Conservation (phyloP, 306 rosid species). For the Astragalus glycyphyllos region DNA sequence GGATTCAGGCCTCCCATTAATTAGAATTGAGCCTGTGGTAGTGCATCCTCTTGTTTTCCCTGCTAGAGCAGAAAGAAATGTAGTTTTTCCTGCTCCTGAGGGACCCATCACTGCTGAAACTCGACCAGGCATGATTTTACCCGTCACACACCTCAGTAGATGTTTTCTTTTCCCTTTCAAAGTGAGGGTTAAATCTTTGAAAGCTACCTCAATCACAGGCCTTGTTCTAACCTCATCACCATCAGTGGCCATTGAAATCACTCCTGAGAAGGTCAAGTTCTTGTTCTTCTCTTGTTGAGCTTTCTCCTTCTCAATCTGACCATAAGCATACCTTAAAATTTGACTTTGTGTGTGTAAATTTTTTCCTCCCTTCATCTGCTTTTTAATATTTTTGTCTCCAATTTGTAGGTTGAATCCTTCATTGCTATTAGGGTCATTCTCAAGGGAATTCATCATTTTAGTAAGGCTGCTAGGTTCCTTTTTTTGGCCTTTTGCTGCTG, state of each 20-base stretch:
- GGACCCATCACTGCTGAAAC: slow-evolving; percentile 95
- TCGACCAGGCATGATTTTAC: slow-evolving; percentile 80
- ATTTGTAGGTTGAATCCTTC: slow-evolving; percentile 73
- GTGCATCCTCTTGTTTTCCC: slow-evolving; percentile 81
- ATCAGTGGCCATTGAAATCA: slow-evolving; percentile 77
- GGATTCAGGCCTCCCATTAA: slow-evolving; percentile 74
- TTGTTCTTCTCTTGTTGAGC: slow-evolving; percentile 75
- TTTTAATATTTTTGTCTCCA: slow-evolving; percentile 74
- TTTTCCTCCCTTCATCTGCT: slow-evolving; percentile 62
- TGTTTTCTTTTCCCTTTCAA: slow-evolving; percentile 70
- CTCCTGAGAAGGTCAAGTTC: slow-evolving; percentile 77
- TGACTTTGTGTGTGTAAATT: slow-evolving; percentile 73
- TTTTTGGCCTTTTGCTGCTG: slow-evolving; percentile 48
- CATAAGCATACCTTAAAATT: slow-evolving; percentile 85
- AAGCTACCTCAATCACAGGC: slow-evolving; percentile 77
- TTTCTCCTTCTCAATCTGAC: slow-evolving; percentile 84
- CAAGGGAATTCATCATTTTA: slow-evolving; percentile 67
- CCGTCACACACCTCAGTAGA: slow-evolving; percentile 68
- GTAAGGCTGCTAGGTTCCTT: slow-evolving; percentile 65
- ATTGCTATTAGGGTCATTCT: slow-evolving; percentile 55
- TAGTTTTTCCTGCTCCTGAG: slow-evolving; percentile 92
- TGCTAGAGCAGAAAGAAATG: slow-evolving; percentile 78
- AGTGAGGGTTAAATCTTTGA: slow-evolving; percentile 79
- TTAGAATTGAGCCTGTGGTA: slow-evolving; percentile 63
- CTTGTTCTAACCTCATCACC: slow-evolving; percentile 58